phyloP scores from a whole-genome alignment of 2,329 filamentous ascomycete genomes.

The Ceratocystis albifundus region DNA sequence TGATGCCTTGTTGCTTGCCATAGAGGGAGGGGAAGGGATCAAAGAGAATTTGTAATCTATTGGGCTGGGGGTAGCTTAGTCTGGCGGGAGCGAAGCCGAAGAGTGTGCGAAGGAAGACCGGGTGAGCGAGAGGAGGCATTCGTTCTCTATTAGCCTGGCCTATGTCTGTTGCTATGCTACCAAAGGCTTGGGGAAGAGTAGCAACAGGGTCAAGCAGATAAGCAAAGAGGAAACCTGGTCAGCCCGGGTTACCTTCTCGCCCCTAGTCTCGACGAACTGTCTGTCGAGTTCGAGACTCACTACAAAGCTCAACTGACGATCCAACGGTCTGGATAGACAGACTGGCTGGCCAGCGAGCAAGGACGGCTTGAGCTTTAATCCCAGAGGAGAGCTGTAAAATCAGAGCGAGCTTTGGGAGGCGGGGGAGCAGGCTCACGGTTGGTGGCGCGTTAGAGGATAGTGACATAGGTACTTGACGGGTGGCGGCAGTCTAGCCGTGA shows the following conservation, averaged over 20 bases:
- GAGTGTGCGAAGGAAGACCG: background rate
- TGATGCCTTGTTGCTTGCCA: background rate
- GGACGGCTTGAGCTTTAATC: background rate
- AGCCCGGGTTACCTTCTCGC: too few species aligned
- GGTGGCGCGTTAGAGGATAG: too few species aligned
- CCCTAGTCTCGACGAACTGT: too few species aligned
- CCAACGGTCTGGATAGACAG: constrained; percentile 8
- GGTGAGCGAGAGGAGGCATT: background rate
- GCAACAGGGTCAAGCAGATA: background rate
- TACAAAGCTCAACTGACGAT: background rate
- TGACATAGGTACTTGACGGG: too few species aligned
- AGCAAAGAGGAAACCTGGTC: too few species aligned
- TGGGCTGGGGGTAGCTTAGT: background rate
- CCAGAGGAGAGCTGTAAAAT: too few species aligned
- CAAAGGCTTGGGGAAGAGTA: background rate
- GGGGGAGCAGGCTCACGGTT: too few species aligned
- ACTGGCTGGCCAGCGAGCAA: background rate
- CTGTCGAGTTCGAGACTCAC: too few species aligned
- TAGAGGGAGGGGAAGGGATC: background rate
- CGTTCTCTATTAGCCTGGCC: too few species aligned
- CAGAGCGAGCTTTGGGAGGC: too few species aligned
- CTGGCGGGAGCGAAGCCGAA: constrained; percentile 1
- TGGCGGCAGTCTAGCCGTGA: background rate
- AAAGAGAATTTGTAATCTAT: background rate
- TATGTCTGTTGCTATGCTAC: too few species aligned